Base-by-base conservation (phyloP, 1,139 yeast species). In the Taphrina populina region DNA sequence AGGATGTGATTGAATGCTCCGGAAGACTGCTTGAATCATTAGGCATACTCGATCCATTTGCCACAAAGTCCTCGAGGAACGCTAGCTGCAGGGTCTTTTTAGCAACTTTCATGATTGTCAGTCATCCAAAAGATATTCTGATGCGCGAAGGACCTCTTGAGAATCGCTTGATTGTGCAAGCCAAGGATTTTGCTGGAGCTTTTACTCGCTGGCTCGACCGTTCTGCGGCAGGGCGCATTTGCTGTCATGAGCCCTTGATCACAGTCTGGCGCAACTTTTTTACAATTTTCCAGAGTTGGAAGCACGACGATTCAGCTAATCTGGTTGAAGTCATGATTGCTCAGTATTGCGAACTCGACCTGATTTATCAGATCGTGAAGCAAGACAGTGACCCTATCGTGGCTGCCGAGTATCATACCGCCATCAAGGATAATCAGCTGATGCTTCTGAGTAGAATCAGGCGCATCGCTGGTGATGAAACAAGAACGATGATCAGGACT, bases 281-380 rank as follows among this genome's bases (percentile, higher is more conserved):
- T 3, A 21, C 21, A 23, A 40, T 49, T 5, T 52, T 52, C 40
- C 13, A 43, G 6, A 26, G 26, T 29, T 52, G 56, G 56, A 52
- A 52, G 43, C 40, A 5, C 19, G 43, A 32, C 23, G 56, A 52
- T 15, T 41, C 49, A 8, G 56, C 49, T 10, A 23, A 30, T 7
- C 15, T 52, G 37, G 32, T 52, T 23, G 47, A 52, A 10, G 29
- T 19, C 29, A 52, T 52, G 56, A 29, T 43, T n/a, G 56, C 56
- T 7, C 56, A 52, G 36, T 52, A 39, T 20, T 44, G 40, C n/a
- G 56, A 52, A 23, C 56, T 52, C 41, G 49, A 41, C 17, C 39
- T 41, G 39, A 52, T 52, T 27, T 52, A 44, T 35, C 49, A 32
- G 20, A 41, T 34, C 5, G 49, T 52, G 23, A 37, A 37, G 35